Base-by-base conservation (phyloP, 768 basidiomycete genomes). In the Kwoniella heveanensis region DNA sequence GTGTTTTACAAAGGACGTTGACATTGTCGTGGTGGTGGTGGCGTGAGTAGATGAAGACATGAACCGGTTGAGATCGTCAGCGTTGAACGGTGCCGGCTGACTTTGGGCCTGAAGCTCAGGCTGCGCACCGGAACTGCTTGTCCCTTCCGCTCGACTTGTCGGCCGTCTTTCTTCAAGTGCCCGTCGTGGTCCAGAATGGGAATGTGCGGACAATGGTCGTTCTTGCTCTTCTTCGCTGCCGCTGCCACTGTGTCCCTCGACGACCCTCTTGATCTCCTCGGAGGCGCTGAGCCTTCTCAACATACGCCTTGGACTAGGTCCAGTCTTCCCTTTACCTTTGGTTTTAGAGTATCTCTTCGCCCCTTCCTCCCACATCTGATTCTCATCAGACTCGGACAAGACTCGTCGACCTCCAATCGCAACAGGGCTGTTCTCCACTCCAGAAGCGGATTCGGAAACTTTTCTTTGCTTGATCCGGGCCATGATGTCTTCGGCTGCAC, bases 1-100 rank as follows among this genome's bases (percentile, higher is more conserved):
- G 68, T 80, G 79, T 80, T 95, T 95, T 44, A 89, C 86, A 75
- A 90, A 92, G 2, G 92, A 92, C 0, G 86, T 87, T 0, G 87
- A 87, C 68, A 89, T 90, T 44, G 78, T 77, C 4, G 74, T 77
- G 12, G 72, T 68, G 12, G 72, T 68, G n/a, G 90, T 90, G 13
- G 52, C 86, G 30, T 86, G 84, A 9, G 92, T 93, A 72, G 91
- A 91, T 15, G 91, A 89, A 6, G 92, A 94, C 9, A 94, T 90
- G 73, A 91, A 91, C 25, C 93, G 88, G 72, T 89, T 90, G 49
- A 93, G 83, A 75, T 93, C 92, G 49, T 73, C 73, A 39, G 71
- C 69, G 86, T 85, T 21, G 83, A 8, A 85, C 12, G 84, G 74
- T 21, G 69, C 68, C 66, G 32, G 62, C 22, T 64, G 60, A 24